phyloP scores from a whole-genome alignment of 2,329 filamentous ascomycete species.

The Alternaria arbusti region DNA sequence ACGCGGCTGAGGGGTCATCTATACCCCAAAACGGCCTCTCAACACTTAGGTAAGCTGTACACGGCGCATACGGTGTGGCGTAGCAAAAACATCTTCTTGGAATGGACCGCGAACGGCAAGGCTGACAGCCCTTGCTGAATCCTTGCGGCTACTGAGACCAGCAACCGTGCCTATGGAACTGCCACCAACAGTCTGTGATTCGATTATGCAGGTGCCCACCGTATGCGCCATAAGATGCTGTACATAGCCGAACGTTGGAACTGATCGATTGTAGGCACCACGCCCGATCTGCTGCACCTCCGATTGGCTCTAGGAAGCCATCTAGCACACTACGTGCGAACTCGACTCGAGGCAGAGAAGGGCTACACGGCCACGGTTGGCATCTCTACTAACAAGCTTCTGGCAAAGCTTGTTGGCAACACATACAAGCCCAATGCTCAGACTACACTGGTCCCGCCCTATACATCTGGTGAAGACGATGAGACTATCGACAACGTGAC shows the following conservation, averaged over 20 bases:
- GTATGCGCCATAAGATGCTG: not conserved
- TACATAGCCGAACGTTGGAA: not conserved
- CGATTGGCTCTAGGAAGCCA: conserved; percentile 81
- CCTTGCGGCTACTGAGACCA: not conserved
- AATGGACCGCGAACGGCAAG: not conserved
- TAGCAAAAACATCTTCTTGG: conserved; percentile 1
- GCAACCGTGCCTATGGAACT: not conserved
- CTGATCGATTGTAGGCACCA: conserved; percentile 28
- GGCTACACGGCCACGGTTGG: conserved; percentile 90
- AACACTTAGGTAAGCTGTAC: conserved; percentile 29
- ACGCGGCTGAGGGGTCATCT: conserved; percentile 69
- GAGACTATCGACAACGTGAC: conserved; percentile 58
- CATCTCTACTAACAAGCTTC: conserved; percentile 83
- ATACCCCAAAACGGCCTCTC: conserved; percentile 52
- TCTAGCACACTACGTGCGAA: conserved; percentile 75
- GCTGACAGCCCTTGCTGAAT: conserved; percentile 7
- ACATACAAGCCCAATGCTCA: conserved; percentile 87
- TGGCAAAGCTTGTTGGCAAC: conserved; percentile 84
- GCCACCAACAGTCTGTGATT: not conserved
- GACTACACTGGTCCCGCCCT: conserved; percentile 78
- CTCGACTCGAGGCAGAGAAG: conserved; percentile 73
- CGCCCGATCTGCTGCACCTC: conserved; percentile 53
- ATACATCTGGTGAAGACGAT: conserved; percentile 43
- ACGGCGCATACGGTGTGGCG: conserved; percentile 9
- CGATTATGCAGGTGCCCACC: not conserved